Conservation (phyloP, 495 filamentous ascomycete genomes). For the Xylaria intraflava region DNA sequence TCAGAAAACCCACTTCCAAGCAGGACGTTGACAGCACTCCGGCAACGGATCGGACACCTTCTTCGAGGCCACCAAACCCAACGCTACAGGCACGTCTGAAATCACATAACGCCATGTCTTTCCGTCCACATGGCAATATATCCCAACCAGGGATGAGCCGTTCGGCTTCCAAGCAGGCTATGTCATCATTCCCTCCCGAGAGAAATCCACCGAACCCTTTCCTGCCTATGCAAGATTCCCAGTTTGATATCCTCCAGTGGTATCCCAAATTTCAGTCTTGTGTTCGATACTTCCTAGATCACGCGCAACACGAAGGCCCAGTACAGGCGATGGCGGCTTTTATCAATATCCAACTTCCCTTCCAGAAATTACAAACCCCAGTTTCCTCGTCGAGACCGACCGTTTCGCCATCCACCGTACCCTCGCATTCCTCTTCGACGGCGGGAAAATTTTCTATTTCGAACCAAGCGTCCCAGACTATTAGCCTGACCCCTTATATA, state of each 20-base stretch:
- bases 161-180: slow-evolving; percentile 19
- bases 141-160: slow-evolving; percentile 20
- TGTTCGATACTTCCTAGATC: slow-evolving; percentile 86
- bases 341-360: slow-evolving; percentile 75
- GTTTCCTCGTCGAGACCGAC: slow-evolving; percentile 28
- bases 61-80: not conserved
- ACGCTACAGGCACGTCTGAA: not conserved
- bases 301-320: slow-evolving; percentile 74
- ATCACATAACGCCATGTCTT: slow-evolving; percentile 17
- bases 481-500: slow-evolving; percentile 82
- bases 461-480: slow-evolving; percentile 32
- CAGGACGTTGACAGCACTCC: not conserved
- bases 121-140: slow-evolving; percentile 15
- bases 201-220: slow-evolving; percentile 18
- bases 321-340: slow-evolving; percentile 88
- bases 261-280: slow-evolving; percentile 88
- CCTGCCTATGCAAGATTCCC: slow-evolving; percentile 31
- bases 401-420: slow-evolving; percentile 20
- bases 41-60: not conserved
- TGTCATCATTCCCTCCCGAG: slow-evolving; percentile 14
- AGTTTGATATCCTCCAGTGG: slow-evolving; percentile 89
- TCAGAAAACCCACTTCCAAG: not conserved
- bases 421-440: slow-evolving; percentile 21
- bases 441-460: slow-evolving; percentile 23
- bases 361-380: slow-evolving; percentile 45